These are phyloP conservation scores for Conringia planisiliqua DNA, from an alignment of 345 rosid genomes.

Conservation along the genomic window DNA sequence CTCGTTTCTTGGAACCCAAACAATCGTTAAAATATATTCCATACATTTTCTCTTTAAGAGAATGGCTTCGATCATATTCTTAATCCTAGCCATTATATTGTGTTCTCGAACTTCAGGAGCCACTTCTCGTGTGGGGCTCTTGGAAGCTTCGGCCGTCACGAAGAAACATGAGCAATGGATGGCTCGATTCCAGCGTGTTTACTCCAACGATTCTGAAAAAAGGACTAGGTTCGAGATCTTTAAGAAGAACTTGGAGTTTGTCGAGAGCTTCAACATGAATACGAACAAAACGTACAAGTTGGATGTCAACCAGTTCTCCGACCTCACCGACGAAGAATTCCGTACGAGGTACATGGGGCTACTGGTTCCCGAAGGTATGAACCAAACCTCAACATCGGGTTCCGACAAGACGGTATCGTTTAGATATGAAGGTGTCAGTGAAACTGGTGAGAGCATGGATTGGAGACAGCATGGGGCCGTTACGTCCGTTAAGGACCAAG, in stretches of 20 bases:
- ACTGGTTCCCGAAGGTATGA: not conserved
- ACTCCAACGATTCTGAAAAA: conserved; percentile 34
- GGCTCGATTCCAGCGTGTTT: conserved; percentile 33
- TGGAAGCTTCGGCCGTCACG: conserved; percentile 27
- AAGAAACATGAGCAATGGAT: conserved; percentile 46
- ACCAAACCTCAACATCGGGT: not conserved
- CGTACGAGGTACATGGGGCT: conserved; percentile 32
- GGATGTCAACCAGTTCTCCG: conserved; percentile 49
- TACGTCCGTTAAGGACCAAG: conserved; percentile 41
- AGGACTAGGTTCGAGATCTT: conserved; percentile 36
- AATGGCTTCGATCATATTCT: conserved; percentile 9
- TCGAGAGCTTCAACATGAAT: conserved; percentile 38
- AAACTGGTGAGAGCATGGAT: conserved; percentile 31
- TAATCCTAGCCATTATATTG: conserved; percentile 1
- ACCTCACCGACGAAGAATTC: conserved; percentile 51
- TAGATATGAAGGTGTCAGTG: conserved; percentile 23
- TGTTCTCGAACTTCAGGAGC: not conserved
- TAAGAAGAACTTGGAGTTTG: conserved; percentile 40
- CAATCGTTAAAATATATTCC: not conserved
- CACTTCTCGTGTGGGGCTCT: conserved; percentile 15
- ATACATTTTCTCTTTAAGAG: not conserved
- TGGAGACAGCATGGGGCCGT: conserved; percentile 50
- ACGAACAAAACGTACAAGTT: conserved; percentile 26
- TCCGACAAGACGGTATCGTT: too few relatives aligned
- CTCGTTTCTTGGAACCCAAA: conserved; percentile 4